Evolutionary conservation across 2,329 filamentous ascomycete genomes (phyloP), one percentile per base, ranked within the genome.

Genomic region (Neopestalotiopsis rosae): DNA sequence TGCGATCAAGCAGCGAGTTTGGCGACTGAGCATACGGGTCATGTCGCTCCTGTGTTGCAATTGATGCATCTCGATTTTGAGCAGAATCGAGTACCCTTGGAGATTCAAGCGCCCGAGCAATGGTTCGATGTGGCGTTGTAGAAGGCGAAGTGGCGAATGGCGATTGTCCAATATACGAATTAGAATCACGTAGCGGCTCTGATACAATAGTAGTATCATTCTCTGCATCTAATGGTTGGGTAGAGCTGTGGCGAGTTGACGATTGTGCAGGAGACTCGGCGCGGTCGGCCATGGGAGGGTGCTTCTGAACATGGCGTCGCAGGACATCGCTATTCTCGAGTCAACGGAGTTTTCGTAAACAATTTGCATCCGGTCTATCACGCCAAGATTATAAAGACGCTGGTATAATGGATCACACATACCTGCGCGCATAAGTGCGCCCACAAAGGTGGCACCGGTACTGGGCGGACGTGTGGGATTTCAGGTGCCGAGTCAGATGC

Each of bases 381-480:
- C 5, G 10, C 5, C 34, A 10, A 10, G 34, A 38, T 1, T 38
- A 10, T 38, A 30, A 5, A 14, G 28, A 10, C 24, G 13, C 12
- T 6, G 57, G 1, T 7, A 30, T 4, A 14, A 59, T n/a, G 1
- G 24, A n/a, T 0, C 7, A 6, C 14, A 59, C 57, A n/a, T 30
- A 59, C 57, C 57, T 59, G 57, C 57, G 57, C 0, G 28, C 57
- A 34, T 59, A 59, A 10, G 57, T 30, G 3, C 57, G 28, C 12
- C 57, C 57, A 59, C 57, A 59, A 59, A 59, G n/a, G n/a, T 28
- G 57, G 12, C 57, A 59, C n/a, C 24, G 24, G 24, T 59, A 59
- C 12, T 59, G 57, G 12, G 30, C 24, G 3, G 24, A 14, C 10
- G 30, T 24, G 30, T 59, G 57, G 7, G 57, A 59, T 59, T 59